A percentile compares a stretch with the other conserved stretches of the same genome.
Conservation (phyloP, 1,284 basidiomycete genomes). For the Meira nashicola region DNA sequence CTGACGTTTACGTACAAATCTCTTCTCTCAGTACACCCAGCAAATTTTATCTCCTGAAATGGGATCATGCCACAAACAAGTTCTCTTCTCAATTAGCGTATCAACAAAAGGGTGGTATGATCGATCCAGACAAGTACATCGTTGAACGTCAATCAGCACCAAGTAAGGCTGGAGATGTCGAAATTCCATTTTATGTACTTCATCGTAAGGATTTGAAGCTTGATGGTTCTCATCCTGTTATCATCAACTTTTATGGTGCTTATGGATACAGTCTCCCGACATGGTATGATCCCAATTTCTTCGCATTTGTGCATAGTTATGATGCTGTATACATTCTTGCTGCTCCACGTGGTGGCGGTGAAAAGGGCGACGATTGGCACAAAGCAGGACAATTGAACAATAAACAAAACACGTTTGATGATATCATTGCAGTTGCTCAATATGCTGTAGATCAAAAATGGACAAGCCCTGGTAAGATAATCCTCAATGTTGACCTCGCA, state of each 20-base stretch:
- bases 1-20: slow-evolving; percentile 60
- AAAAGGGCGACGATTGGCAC: slow-evolving; percentile 60
- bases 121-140: slow-evolving; percentile 68
- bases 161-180: slow-evolving; percentile 70
- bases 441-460: slow-evolving; percentile 69
- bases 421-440: slow-evolving; percentile 60
- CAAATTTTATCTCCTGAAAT: slow-evolving; percentile 56
- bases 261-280: slow-evolving; percentile 66
- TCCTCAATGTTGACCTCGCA: slow-evolving; percentile 61
- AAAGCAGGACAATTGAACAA: slow-evolving; percentile 39
- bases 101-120: slow-evolving; percentile 63
- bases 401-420: slow-evolving; percentile 68
- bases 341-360: slow-evolving; percentile 67
- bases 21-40: slow-evolving; percentile 72
- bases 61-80: slow-evolving; percentile 19
- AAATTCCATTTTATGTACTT: slow-evolving; percentile 79
- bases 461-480: slow-evolving; percentile 67
- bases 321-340: slow-evolving; percentile 68
- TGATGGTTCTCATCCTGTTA: slow-evolving; percentile 71
- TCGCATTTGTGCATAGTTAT: slow-evolving; percentile 72
- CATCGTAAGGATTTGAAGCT: slow-evolving; percentile 67
- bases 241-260: slow-evolving; percentile 66
- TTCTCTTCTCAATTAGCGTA: slow-evolving; percentile 62
- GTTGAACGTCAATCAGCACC: slow-evolving; percentile 61
- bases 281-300: slow-evolving; percentile 66